phyloP scores from a whole-genome alignment of 176 grass and related monocot genomes.

The Saccharum officinarum region DNA sequence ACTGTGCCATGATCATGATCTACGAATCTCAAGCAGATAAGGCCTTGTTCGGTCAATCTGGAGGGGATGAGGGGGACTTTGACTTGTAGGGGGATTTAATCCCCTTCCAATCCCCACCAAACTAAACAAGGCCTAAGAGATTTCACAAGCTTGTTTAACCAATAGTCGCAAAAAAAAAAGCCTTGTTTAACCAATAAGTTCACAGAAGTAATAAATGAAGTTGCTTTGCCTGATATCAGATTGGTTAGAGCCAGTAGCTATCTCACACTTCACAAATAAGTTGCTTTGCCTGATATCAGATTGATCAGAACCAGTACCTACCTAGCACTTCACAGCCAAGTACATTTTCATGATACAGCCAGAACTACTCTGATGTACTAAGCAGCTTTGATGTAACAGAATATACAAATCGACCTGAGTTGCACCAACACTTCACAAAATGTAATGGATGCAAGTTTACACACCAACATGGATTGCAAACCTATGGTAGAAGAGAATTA shows the following conservation, averaged over 20 bases:
- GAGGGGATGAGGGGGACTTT: neutral
- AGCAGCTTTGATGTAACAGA: slow-evolving; percentile 6
- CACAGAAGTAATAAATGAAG: slow-evolving; percentile 12
- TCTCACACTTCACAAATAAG: neutral
- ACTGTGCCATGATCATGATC: neutral
- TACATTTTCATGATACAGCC: slow-evolving; percentile 1
- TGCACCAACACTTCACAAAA: neutral
- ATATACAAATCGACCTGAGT: neutral
- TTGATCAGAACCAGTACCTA: slow-evolving; percentile 15
- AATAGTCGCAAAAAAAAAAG: neutral
- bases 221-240: neutral
- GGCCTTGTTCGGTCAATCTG: neutral
- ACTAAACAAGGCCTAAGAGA: neutral
- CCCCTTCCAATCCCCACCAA: too few relatives aligned
- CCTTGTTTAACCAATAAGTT: slow-evolving; percentile 8
- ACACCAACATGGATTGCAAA: neutral
- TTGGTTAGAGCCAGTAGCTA: too few relatives aligned
- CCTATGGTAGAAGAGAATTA: neutral
- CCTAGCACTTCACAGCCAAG: neutral
- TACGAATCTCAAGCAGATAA: neutral
- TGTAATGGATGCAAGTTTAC: neutral
- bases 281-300: neutral
- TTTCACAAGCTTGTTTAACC: slow-evolving; percentile 9
- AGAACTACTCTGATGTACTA: slow-evolving; percentile 25
- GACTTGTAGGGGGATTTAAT: neutral